These are phyloP conservation scores for Hyphopichia burtonii DNA, from an alignment of 1,139 yeast genomes.

Conservation along the genomic window DNA sequence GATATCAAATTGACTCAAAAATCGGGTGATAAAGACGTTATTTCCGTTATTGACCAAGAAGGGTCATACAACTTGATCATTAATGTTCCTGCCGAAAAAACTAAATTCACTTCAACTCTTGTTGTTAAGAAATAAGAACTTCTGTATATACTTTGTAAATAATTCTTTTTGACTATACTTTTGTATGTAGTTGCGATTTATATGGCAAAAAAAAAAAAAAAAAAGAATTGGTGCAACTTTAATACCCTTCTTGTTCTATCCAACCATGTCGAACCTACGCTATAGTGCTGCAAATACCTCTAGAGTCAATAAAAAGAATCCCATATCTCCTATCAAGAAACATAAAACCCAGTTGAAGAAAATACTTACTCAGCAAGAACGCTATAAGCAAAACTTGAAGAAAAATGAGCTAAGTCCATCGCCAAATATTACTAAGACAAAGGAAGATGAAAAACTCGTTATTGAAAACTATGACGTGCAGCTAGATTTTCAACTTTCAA, in stretches of 20 bases:
- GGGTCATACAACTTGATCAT: constrained; percentile 25
- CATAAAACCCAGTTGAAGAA: constrained; percentile 21
- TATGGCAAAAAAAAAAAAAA: too few species aligned
- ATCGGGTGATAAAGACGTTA: constrained; percentile 8
- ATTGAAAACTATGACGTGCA: constrained; percentile 38
- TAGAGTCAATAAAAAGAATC: constrained; percentile 22
- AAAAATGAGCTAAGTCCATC: not conserved
- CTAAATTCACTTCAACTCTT: constrained; percentile 4
- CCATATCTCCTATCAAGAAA: constrained; percentile 24
- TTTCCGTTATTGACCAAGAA: constrained; percentile 16
- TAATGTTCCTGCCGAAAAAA: not conserved
- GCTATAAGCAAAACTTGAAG: constrained; percentile 20
- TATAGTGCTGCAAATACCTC: constrained; percentile 47
- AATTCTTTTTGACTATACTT: too few species aligned
- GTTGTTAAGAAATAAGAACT: constrained; percentile 5
- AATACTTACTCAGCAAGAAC: constrained; percentile 25
- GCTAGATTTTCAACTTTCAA: constrained; percentile 38
- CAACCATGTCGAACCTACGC: constrained; percentile 25
- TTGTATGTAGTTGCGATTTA: too few species aligned
- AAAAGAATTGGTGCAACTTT: too few species aligned
- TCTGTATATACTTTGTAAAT: constrained; percentile 10
- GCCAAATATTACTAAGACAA: constrained; percentile 4
- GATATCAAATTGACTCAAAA: constrained; percentile 17
- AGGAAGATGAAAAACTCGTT: constrained; percentile 13
- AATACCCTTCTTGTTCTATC: too few species aligned